These are phyloP conservation scores for Didymella segeticola DNA, from an alignment of 2,329 filamentous ascomycete genomes.

Conservation along the genomic window DNA sequence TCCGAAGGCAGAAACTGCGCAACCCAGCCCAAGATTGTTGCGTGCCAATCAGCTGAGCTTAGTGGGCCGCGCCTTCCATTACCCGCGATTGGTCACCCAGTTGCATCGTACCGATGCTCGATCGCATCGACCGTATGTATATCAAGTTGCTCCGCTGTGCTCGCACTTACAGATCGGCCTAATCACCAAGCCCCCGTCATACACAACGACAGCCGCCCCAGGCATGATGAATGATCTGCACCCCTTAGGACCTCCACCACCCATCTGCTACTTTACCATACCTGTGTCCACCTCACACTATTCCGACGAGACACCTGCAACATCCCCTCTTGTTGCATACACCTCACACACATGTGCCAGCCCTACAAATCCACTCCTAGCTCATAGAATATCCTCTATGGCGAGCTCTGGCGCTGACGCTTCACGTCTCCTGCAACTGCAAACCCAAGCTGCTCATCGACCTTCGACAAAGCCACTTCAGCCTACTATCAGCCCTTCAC, in stretches of 20 bases:
- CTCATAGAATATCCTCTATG: constrained; percentile 37
- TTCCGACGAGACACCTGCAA: constrained; percentile 42
- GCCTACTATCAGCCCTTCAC: constrained; percentile 18
- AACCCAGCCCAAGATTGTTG: not conserved
- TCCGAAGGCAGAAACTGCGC: constrained; percentile 7
- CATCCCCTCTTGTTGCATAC: constrained; percentile 32
- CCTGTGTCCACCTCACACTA: constrained; percentile 37
- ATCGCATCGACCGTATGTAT: constrained; percentile 6
- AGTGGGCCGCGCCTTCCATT: not conserved
- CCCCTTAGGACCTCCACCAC: constrained; percentile 8
- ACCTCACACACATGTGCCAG: constrained; percentile 35
- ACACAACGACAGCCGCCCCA: constrained; percentile 22
- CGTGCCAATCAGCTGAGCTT: constrained; percentile 12
- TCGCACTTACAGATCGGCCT: constrained; percentile 6
- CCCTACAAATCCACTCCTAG: constrained; percentile 46
- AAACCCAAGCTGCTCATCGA: constrained; percentile 47
- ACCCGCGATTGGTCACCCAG: not conserved
- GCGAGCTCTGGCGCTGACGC: constrained; percentile 32
- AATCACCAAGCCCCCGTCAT: constrained; percentile 11
- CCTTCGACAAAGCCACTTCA: constrained; percentile 39
- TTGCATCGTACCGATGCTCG: constrained; percentile 11
- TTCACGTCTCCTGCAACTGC: constrained; percentile 49
- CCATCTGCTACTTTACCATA: constrained; percentile 45
- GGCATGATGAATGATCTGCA: constrained; percentile 18
- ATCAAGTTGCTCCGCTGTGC: constrained; percentile 7